Conservation (phyloP, 345 rosid genomes). For the Syzygium oleosum region DNA sequence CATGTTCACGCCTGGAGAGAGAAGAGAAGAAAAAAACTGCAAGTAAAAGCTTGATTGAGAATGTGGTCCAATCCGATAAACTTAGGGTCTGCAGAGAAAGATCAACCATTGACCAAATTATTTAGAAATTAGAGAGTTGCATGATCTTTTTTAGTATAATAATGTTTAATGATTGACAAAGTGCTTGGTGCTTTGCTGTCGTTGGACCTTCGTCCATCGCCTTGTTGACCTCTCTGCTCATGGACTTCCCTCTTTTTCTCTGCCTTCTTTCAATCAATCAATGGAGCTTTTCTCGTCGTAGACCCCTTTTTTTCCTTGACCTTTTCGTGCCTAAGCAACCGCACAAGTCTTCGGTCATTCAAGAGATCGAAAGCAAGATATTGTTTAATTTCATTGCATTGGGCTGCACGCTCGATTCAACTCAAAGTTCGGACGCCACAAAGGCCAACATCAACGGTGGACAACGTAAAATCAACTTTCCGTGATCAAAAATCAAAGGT, state of each 20-base stretch:
- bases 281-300: not conserved
- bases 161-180: not conserved
- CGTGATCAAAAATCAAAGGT: not conserved
- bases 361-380: not conserved
- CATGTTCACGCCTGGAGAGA: not conserved
- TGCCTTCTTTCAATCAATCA: not conserved
- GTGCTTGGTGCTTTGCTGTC: not conserved
- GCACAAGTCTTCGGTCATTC: not conserved
- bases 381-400: not conserved
- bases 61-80: not conserved
- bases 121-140: not conserved
- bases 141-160: not conserved
- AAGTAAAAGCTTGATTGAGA: not conserved
- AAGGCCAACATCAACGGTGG: not conserved
- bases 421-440: not conserved
- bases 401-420: not conserved
- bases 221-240: constrained; percentile 1
- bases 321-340: not conserved
- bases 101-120: not conserved
- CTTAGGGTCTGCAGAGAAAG: not conserved
- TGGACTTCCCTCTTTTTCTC: not conserved
- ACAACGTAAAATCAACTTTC: not conserved
- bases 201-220: constrained; percentile 2
- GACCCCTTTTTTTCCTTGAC: not conserved
- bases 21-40: not conserved